Conservation (phyloP, 129 eudicot species). For the Mikania micrantha region DNA sequence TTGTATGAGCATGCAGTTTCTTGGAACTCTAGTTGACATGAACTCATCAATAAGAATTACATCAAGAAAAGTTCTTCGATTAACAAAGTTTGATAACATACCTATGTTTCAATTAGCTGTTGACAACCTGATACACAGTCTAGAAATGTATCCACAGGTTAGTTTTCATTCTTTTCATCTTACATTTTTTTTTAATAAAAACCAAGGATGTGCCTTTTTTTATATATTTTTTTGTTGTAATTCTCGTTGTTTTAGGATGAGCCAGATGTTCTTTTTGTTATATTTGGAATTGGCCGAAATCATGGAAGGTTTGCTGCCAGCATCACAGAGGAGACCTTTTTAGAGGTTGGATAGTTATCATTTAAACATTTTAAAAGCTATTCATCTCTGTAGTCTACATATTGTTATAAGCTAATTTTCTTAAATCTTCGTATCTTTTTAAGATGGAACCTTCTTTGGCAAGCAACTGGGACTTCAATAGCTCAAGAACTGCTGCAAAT, state of each 20-base stretch:
- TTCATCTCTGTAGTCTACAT: neutral
- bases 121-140: slow-evolving; percentile 44
- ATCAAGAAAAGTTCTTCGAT: slow-evolving; percentile 54
- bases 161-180: neutral
- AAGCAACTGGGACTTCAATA: slow-evolving; percentile 45
- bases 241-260: slow-evolving; percentile 59
- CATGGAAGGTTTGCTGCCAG: slow-evolving; percentile 51
- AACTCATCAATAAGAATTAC: slow-evolving; percentile 52
- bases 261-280: slow-evolving; percentile 44
- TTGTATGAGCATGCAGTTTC: slow-evolving; percentile 47
- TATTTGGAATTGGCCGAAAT: slow-evolving; percentile 49
- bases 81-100: slow-evolving; percentile 37
- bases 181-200: neutral
- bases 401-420: no score
- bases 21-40: slow-evolving; percentile 54
- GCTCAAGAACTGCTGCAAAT: slow-evolving; percentile 38
- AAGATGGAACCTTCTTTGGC: slow-evolving; percentile 57
- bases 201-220: neutral
- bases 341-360: slow-evolving; percentile 36
- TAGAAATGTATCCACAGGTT: slow-evolving; percentile 69
- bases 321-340: slow-evolving; percentile 36
- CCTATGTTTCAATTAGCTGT: slow-evolving; percentile 41
- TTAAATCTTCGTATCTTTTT: neutral
- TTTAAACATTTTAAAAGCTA: neutral
- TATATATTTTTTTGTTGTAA: neutral